Percentiles rank a stretch among this genome's conserved stretches.
Evolutionary conservation across 805 yeast genomes (phyloP).

Genomic region (Clavispora carvajalis): DNA sequence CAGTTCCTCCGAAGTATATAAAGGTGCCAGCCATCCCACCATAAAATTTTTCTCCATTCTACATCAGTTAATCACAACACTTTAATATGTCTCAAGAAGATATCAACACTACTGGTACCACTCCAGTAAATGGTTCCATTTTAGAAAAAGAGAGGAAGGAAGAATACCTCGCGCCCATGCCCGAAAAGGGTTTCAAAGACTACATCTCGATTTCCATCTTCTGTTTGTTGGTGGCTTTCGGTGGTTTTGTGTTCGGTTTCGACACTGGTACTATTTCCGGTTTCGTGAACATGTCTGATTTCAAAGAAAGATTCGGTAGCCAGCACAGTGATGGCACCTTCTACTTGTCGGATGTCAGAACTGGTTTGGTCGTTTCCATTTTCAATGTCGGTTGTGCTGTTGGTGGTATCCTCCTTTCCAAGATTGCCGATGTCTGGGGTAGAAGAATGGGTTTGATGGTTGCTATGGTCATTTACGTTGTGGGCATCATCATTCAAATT

Average conservation of each 20-base stretch:
- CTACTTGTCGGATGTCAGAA: conserved; percentile 40
- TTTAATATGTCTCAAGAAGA: conserved; percentile 21
- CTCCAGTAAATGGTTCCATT: conserved; percentile 26
- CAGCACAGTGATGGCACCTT: conserved; percentile 30
- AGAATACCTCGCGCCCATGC: conserved; percentile 15
- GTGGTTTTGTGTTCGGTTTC: conserved; percentile 74
- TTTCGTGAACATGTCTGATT: conserved; percentile 57
- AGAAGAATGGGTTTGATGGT: conserved; percentile 52
- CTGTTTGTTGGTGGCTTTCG: conserved; percentile 60
- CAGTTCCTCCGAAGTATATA: conserved; percentile 3
- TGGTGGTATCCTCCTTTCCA: conserved; percentile 59
- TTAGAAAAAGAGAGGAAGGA: conserved; percentile 19
- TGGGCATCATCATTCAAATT: conserved; percentile 59
- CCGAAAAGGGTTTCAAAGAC: conserved; percentile 30
- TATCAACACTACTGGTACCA: conserved; percentile 25
- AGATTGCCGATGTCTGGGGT: conserved; percentile 54
- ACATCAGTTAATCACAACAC: conserved; percentile 1
- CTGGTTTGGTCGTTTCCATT: conserved; percentile 47
- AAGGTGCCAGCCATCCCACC: conserved; percentile 1
- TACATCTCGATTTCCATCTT: conserved; percentile 38
- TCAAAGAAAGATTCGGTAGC: conserved; percentile 50
- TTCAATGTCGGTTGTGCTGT: conserved; percentile 69
- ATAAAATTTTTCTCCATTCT: conserved; percentile 1
- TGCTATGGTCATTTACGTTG: conserved; percentile 50
- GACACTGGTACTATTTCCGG: conserved; percentile 77